Evolutionary conservation across 2,329 filamentous ascomycete species (phyloP).

Genomic region (Venturia oleaginea): DNA sequence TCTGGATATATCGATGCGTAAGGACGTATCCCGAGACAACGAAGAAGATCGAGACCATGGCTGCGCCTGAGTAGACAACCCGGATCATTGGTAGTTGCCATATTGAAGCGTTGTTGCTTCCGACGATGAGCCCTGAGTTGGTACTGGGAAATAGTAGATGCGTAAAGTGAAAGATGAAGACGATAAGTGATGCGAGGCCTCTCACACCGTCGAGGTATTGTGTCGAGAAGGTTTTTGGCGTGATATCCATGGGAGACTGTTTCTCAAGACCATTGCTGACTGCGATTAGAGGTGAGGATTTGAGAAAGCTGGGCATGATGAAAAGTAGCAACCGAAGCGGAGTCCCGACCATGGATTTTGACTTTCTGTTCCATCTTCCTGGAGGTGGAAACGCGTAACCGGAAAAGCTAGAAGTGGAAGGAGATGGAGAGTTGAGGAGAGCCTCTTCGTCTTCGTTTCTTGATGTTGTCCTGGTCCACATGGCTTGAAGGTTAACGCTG

Average conservation of each 20-base stretch:
- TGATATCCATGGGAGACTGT: not conserved
- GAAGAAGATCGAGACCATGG: slow-evolving; percentile 53
- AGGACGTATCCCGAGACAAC: slow-evolving; percentile 54
- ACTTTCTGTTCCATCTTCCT: not conserved
- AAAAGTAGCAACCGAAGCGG: not conserved
- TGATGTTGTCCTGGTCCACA: not conserved
- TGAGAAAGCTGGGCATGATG: not conserved
- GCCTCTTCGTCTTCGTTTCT: not conserved
- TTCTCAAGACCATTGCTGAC: not conserved
- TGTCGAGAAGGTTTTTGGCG: slow-evolving; percentile 24
- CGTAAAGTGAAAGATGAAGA: slow-evolving; percentile 51
- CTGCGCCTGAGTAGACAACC: slow-evolving; percentile 45
- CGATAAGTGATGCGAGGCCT: slow-evolving; percentile 46
- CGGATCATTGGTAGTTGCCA: slow-evolving; percentile 47
- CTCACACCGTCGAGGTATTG: slow-evolving; percentile 51
- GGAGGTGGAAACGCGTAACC: not conserved
- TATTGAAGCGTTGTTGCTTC: slow-evolving; percentile 26
- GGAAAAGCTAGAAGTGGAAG: not conserved
- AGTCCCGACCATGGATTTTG: not conserved
- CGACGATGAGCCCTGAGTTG: slow-evolving; percentile 34
- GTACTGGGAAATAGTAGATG: slow-evolving; percentile 24
- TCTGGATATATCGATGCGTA: slow-evolving; percentile 30
- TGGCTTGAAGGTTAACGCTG: not conserved
- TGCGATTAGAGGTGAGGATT: not conserved
- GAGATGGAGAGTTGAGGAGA: not conserved